Evolutionary conservation across 352 stramenopile species (phyloP).

Genomic region (Thalassiosira mediterranea): DNA sequence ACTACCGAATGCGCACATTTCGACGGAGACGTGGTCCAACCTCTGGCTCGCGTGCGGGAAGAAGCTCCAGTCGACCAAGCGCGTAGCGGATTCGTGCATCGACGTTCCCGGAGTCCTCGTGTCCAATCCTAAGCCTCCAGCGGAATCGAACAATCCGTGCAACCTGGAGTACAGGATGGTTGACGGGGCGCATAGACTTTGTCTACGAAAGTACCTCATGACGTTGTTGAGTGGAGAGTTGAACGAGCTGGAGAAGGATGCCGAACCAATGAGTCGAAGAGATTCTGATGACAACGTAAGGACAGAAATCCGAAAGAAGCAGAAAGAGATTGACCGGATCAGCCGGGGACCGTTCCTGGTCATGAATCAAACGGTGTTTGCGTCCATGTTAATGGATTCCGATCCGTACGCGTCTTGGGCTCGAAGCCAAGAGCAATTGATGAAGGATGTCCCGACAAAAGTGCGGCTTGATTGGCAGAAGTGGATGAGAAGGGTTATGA

Average conservation of each 20-base stretch:
- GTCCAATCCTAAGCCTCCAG: conserved; percentile 30
- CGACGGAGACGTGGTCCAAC: conserved; percentile 16
- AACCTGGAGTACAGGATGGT: conserved; percentile 47
- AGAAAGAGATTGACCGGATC: conserved; percentile 15
- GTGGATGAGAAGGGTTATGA: conserved; percentile 46
- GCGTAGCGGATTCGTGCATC: conserved; percentile 38
- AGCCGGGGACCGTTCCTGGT: conserved; percentile 17
- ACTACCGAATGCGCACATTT: conserved; percentile 21
- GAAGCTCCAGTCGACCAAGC: conserved; percentile 20
- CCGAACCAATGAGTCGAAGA: background rate
- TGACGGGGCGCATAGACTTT: conserved; percentile 52
- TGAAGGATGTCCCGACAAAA: conserved; percentile 20
- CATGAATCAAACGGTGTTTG: conserved; percentile 40
- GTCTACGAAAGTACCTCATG: conserved; percentile 47
- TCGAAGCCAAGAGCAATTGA: conserved; percentile 16
- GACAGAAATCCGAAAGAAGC: conserved; percentile 16
- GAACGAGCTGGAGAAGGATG: conserved; percentile 24
- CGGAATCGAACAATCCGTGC: conserved; percentile 51
- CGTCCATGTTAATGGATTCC: conserved; percentile 37
- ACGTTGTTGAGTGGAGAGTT: conserved; percentile 33
- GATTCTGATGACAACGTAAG: conserved; percentile 15
- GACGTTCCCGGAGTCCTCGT: conserved; percentile 53
- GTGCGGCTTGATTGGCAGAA: conserved; percentile 26
- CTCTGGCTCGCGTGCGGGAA: conserved; percentile 33
- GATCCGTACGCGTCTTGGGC: conserved; percentile 42